Percentiles rank a stretch among this genome's conserved stretches.
These are phyloP conservation scores for Madurella fahalii DNA, from an alignment of 2,329 filamentous ascomycete species.

Conservation along the genomic window DNA sequence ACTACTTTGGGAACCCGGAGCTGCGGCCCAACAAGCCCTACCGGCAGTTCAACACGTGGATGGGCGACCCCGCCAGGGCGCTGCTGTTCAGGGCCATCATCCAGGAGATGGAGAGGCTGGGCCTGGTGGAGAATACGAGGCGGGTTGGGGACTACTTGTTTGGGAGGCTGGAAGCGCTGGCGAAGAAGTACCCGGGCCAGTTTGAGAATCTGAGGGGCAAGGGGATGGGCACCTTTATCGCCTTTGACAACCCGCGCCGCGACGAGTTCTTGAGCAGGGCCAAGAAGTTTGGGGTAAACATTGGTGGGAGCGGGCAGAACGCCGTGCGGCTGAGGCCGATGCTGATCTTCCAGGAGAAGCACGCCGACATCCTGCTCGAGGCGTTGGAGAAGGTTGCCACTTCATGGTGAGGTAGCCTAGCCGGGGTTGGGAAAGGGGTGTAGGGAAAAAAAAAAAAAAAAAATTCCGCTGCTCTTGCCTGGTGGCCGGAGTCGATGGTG, in stretches of 20 bases:
- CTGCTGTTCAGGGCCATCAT: constrained; percentile 84
- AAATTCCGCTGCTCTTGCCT: no score
- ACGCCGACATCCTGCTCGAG: constrained; percentile 81
- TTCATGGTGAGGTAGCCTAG: constrained; percentile 1
- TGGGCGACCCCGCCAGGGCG: constrained; percentile 84
- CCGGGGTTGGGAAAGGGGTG: neutral
- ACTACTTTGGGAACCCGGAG: constrained; percentile 79
- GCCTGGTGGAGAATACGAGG: constrained; percentile 77
- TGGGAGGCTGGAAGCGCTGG: constrained; percentile 62
- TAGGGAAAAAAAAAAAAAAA: no score
- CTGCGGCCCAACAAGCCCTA: constrained; percentile 89
- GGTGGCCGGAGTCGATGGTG: no score
- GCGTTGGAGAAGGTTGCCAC: constrained; percentile 67
- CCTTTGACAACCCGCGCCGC: constrained; percentile 77
- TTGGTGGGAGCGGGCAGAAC: constrained; percentile 72
- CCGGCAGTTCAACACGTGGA: constrained; percentile 97
- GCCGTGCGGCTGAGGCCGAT: constrained; percentile 83
- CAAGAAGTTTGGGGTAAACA: constrained; percentile 79
- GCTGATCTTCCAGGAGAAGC: constrained; percentile 87
- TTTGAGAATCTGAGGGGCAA: constrained; percentile 83
- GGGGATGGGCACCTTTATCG: constrained; percentile 86
- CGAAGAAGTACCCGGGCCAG: constrained; percentile 67
- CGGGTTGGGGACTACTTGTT: constrained; percentile 75
- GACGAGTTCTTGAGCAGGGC: constrained; percentile 76
- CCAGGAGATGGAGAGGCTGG: constrained; percentile 69